phyloP scores from a whole-genome alignment of 495 filamentous ascomycete genomes.

The Xylaria nigripes region DNA sequence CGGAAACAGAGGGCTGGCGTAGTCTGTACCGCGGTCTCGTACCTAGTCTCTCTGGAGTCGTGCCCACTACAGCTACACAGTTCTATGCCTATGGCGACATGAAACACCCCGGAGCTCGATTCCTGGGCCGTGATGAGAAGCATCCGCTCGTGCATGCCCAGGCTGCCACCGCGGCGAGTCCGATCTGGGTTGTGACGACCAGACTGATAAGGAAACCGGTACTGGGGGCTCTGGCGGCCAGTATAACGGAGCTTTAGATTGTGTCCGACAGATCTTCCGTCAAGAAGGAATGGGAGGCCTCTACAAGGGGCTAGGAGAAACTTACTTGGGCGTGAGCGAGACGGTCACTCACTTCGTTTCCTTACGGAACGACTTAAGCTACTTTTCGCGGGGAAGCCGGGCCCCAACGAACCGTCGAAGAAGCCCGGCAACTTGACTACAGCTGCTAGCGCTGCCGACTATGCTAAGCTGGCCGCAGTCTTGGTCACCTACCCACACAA shows the following conservation, averaged over 20 bases:
- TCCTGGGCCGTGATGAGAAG: slow-evolving; percentile 39
- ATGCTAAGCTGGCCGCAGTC: slow-evolving; percentile 49
- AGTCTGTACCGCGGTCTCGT: slow-evolving; percentile 53
- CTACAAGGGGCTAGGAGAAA: too few relatives aligned
- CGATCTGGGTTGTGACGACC: neutral
- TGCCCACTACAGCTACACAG: slow-evolving; percentile 38
- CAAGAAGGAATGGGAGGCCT: too few relatives aligned
- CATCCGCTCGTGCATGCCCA: slow-evolving; percentile 44
- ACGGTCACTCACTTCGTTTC: too few relatives aligned
- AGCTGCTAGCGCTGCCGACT: slow-evolving; percentile 42
- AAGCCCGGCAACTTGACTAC: slow-evolving; percentile 23
- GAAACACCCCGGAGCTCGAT: slow-evolving; percentile 42
- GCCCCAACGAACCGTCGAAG: too few relatives aligned
- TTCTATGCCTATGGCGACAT: slow-evolving; percentile 48
- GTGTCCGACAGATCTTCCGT: too few relatives aligned
- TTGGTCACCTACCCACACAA: slow-evolving; percentile 54
- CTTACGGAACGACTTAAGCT: too few relatives aligned
- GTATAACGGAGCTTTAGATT: neutral
- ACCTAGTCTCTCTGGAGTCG: slow-evolving; percentile 50
- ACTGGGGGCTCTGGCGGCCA: too few relatives aligned
- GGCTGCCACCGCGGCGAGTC: slow-evolving; percentile 40
- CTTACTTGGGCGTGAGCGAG: too few relatives aligned
- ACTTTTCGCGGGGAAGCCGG: too few relatives aligned
- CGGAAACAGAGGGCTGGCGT: slow-evolving; percentile 50
- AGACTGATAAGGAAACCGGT: neutral